Evolutionary conservation across 768 basidiomycete species (phyloP).

Genomic region (Dentipellis sp.): DNA sequence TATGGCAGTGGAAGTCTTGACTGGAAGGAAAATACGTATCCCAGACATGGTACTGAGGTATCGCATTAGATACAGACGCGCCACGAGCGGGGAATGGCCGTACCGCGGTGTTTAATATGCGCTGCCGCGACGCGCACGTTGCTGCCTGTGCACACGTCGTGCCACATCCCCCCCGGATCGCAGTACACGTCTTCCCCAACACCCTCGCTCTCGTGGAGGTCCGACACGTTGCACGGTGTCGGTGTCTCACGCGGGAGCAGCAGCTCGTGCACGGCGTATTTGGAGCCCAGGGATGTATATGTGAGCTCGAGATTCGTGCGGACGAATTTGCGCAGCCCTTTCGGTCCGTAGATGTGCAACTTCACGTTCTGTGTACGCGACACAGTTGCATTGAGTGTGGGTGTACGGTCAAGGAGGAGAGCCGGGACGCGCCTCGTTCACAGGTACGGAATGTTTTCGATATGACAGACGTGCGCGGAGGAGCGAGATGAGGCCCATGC

Average conservation of each 20-base stretch:
- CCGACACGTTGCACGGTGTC: slow-evolving; percentile 19
- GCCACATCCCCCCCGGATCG: slow-evolving; percentile 51
- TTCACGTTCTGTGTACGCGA: slow-evolving; percentile 29
- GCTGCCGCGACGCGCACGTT: slow-evolving; percentile 61
- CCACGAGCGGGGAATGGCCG: slow-evolving; percentile 62
- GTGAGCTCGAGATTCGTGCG: slow-evolving; percentile 61
- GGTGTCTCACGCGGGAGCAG: slow-evolving; percentile 54
- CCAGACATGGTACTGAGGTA: slow-evolving; percentile 61
- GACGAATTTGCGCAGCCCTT: slow-evolving; percentile 78
- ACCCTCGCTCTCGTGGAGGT: slow-evolving; percentile 45
- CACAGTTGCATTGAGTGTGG: neutral
- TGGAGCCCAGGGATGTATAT: slow-evolving; percentile 50
- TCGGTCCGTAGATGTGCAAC: slow-evolving; percentile 79
- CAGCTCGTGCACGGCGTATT: slow-evolving; percentile 81
- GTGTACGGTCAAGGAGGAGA: too few relatives aligned
- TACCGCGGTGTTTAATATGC: slow-evolving; percentile 72
- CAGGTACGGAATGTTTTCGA: slow-evolving; percentile 55
- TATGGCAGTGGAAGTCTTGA: slow-evolving; percentile 49
- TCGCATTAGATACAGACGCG: slow-evolving; percentile 54
- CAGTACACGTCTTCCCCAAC: slow-evolving; percentile 58
- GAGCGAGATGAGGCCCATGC: slow-evolving; percentile 65
- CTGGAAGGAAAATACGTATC: slow-evolving; percentile 58
- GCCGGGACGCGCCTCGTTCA: slow-evolving; percentile 45
- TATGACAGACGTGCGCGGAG: slow-evolving; percentile 64
- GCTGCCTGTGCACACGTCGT: slow-evolving; percentile 47